phyloP scores from a whole-genome alignment of 768 basidiomycete genomes.

The Ramaria sp. region DNA sequence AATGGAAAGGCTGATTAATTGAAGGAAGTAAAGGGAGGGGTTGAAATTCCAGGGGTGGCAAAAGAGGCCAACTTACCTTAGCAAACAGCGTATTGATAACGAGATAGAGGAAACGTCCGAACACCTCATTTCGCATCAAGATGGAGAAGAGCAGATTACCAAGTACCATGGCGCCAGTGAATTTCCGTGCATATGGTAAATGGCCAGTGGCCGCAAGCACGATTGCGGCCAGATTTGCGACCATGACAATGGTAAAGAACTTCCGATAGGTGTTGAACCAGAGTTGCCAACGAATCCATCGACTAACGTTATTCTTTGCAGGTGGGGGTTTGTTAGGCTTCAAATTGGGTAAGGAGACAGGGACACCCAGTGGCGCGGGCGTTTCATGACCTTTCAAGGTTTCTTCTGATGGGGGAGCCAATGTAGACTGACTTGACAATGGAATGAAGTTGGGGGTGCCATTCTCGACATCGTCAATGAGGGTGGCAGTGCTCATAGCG shows the following conservation, averaged over 20 bases:
- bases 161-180: constrained; percentile 60
- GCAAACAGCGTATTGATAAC: constrained; percentile 65
- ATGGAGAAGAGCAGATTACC: constrained; percentile 67
- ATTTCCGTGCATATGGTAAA: constrained; percentile 58
- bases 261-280: constrained; percentile 81
- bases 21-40: not conserved
- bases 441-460: not conserved
- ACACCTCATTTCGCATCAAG: constrained; percentile 73
- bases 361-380: too few relatives aligned
- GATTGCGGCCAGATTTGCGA: constrained; percentile 49
- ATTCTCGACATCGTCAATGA: too few relatives aligned
- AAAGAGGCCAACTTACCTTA: constrained; percentile 35
- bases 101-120: constrained; percentile 63
- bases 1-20: too few relatives aligned
- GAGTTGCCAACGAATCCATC: constrained; percentile 48
- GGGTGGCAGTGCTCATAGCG: not conserved
- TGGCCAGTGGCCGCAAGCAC: constrained; percentile 48
- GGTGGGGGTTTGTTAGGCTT: constrained; percentile 23
- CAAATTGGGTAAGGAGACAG: not conserved
- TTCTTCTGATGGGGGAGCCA: not conserved
- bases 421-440: too few relatives aligned
- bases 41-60: not conserved
- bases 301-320: constrained; percentile 46
- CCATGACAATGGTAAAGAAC: constrained; percentile 55
- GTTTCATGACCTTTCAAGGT: not conserved